These are phyloP conservation scores for Blastobotrys peoriensis DNA, from an alignment of 805 yeast genomes.

Conservation along the genomic window DNA sequence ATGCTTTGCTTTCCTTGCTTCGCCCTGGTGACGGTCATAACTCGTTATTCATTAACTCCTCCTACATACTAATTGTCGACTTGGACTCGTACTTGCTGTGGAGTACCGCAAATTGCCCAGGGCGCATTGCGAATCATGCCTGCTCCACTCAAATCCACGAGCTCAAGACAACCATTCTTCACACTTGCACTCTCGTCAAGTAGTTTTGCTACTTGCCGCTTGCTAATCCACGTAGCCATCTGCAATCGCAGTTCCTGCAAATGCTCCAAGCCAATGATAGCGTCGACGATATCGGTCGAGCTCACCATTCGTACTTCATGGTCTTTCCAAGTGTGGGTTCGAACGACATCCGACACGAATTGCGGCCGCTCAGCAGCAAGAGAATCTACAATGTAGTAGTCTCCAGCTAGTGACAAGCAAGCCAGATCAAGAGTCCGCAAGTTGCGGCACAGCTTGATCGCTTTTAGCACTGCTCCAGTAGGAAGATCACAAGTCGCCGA, in stretches of 20 bases:
- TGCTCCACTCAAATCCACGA: slow-evolving; percentile 40
- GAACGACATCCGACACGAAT: slow-evolving; percentile 34
- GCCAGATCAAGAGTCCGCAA: slow-evolving; percentile 52
- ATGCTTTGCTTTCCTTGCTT: no score
- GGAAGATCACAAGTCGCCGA: slow-evolving; percentile 72
- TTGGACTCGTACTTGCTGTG: not conserved
- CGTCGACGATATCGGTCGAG: slow-evolving; percentile 23
- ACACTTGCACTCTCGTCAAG: slow-evolving; percentile 19
- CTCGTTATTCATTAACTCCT: no score
- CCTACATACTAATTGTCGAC: no score
- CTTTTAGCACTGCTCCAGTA: slow-evolving; percentile 64
- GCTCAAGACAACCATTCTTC: slow-evolving; percentile 10
- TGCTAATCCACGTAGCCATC: slow-evolving; percentile 45
- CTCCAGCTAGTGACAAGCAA: slow-evolving; percentile 56
- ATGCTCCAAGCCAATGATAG: slow-evolving; percentile 26
- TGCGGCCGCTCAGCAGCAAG: slow-evolving; percentile 17
- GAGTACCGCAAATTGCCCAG: slow-evolving; percentile 35
- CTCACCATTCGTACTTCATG: slow-evolving; percentile 22
- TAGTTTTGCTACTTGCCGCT: slow-evolving; percentile 26
- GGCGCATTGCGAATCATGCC: slow-evolving; percentile 45
- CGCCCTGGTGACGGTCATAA: no score
- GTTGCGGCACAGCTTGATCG: slow-evolving; percentile 62
- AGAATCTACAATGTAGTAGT: slow-evolving; percentile 40
- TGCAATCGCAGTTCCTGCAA: slow-evolving; percentile 38
- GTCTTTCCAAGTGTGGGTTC: slow-evolving; percentile 26